Evolutionary conservation across 1,139 yeast genomes (phyloP).

Genomic region (Blastobotrys elegans): DNA sequence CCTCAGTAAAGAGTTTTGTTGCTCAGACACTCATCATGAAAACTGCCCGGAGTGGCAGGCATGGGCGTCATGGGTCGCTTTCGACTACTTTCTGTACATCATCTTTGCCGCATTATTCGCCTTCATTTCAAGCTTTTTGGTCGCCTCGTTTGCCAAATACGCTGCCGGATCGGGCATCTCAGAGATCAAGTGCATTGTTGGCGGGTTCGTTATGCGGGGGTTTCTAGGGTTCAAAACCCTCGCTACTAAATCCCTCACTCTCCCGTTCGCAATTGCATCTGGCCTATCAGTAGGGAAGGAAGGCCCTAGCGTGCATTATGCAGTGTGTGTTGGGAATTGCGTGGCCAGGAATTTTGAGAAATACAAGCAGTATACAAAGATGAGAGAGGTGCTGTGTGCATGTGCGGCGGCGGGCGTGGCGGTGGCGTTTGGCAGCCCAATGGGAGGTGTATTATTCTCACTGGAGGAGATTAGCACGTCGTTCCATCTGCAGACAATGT

Average conservation of each 20-base stretch:
- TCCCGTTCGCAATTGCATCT: conserved; percentile 82
- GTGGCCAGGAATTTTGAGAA: conserved; percentile 52
- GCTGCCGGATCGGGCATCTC: conserved; percentile 98
- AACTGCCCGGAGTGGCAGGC: conserved; percentile 36
- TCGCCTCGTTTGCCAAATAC: conserved; percentile 68
- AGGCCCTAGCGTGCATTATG: conserved; percentile 84
- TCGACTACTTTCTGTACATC: conserved; percentile 58
- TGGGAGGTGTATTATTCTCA: conserved; percentile 89
- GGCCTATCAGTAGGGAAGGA: conserved; percentile 81
- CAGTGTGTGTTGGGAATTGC: conserved; percentile 73
- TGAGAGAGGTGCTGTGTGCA: conserved; percentile 64
- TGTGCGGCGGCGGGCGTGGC: conserved; percentile 94
- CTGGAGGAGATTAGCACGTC: conserved; percentile 71
- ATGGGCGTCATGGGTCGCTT: conserved; percentile 33
- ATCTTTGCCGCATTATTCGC: conserved; percentile 59
- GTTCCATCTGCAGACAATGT: conserved; percentile 72
- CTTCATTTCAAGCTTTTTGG: conserved; percentile 59
- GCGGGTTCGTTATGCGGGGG: conserved; percentile 80
- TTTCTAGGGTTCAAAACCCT: conserved; percentile 74
- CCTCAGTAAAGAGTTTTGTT: conserved; percentile 72
- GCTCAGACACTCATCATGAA: conserved; percentile 50
- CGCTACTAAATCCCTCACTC: conserved; percentile 66
- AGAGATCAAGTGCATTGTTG: conserved; percentile 90
- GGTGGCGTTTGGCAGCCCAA: conserved; percentile 90
- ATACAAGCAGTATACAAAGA: conserved; percentile 36